Evolutionary conservation across 371 early-diverging fungal species (phyloP).

Genomic region (Capillidium rhysosporum): DNA sequence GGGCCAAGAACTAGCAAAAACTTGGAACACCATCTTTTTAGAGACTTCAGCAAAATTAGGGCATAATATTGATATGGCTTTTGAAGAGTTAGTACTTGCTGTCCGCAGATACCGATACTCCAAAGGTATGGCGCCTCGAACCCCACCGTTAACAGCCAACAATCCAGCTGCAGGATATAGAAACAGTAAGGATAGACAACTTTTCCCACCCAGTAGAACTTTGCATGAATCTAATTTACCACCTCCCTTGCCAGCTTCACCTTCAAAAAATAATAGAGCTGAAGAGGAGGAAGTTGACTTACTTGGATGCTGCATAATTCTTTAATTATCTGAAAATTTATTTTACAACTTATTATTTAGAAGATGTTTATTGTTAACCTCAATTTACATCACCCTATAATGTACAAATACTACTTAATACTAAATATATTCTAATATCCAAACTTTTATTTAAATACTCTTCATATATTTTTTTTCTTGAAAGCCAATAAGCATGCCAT

Average conservation of each 20-base stretch:
- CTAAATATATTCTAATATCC: no score
- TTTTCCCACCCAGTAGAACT: background rate
- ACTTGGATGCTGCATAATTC: background rate
- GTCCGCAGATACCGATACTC: constrained; percentile 11
- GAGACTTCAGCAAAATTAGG: constrained; percentile 72
- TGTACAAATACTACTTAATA: no score
- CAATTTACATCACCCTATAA: background rate
- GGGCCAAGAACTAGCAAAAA: constrained; percentile 33
- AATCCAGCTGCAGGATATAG: no score
- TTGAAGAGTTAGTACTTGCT: constrained; percentile 33
- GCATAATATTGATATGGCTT: constrained; percentile 59
- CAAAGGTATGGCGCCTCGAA: background rate
- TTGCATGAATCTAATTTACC: background rate
- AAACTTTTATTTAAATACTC: no score
- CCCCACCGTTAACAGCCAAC: background rate
- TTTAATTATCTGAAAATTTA: background rate
- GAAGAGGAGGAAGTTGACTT: background rate
- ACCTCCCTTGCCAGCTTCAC: background rate
- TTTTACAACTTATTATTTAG: no score
- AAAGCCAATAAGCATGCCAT: no score
- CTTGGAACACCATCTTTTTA: constrained; percentile 53
- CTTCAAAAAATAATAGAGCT: background rate
- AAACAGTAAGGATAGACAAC: background rate
- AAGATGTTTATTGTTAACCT: background rate
- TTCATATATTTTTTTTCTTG: no score